Conservation (phyloP, 2,329 filamentous ascomycete genomes). For the Aspergillus hiratsukae region DNA sequence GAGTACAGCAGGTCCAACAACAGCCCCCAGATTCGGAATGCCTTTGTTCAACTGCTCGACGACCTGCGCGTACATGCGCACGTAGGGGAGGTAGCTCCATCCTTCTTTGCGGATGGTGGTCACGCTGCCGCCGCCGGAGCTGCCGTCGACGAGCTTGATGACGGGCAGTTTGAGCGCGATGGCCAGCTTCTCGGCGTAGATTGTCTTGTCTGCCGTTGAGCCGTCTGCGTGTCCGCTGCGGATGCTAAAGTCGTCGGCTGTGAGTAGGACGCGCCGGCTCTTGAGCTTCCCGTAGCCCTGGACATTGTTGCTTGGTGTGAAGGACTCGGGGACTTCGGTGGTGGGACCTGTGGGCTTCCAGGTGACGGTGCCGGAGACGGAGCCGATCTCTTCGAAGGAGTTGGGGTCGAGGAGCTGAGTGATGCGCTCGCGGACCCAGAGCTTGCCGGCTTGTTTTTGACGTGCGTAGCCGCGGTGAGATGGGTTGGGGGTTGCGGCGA, state of each 20-base stretch:
- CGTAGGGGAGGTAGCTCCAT: slow-evolving; percentile 57
- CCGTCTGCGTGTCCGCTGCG: slow-evolving; percentile 63
- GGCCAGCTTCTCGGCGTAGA: slow-evolving; percentile 60
- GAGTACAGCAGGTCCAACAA: slow-evolving; percentile 55
- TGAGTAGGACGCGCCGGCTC: slow-evolving; percentile 55
- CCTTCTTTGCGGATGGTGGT: slow-evolving; percentile 54
- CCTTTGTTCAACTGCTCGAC: slow-evolving; percentile 58
- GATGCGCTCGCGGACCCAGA: slow-evolving; percentile 61
- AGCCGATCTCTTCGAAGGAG: slow-evolving; percentile 57
- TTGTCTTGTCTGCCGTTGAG: slow-evolving; percentile 52
- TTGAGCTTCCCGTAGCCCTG: slow-evolving; percentile 54
- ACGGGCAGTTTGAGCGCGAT: slow-evolving; percentile 56
- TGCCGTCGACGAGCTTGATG: slow-evolving; percentile 61
- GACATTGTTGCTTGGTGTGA: slow-evolving; percentile 59
- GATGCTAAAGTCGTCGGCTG: slow-evolving; percentile 61
- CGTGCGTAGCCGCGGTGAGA: slow-evolving; percentile 56
- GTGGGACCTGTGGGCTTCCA: slow-evolving; percentile 47
- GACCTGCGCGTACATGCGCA: slow-evolving; percentile 51
- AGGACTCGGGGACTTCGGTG: slow-evolving; percentile 44
- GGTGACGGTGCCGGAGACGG: slow-evolving; percentile 54
- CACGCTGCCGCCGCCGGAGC: slow-evolving; percentile 59
- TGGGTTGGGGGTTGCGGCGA: slow-evolving; percentile 53
- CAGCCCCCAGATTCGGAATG: slow-evolving; percentile 61
- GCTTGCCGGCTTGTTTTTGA: slow-evolving; percentile 60
- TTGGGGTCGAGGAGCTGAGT: slow-evolving; percentile 53